Conservation (phyloP, 2,329 filamentous ascomycete genomes). For the Claviceps pazoutovae region DNA sequence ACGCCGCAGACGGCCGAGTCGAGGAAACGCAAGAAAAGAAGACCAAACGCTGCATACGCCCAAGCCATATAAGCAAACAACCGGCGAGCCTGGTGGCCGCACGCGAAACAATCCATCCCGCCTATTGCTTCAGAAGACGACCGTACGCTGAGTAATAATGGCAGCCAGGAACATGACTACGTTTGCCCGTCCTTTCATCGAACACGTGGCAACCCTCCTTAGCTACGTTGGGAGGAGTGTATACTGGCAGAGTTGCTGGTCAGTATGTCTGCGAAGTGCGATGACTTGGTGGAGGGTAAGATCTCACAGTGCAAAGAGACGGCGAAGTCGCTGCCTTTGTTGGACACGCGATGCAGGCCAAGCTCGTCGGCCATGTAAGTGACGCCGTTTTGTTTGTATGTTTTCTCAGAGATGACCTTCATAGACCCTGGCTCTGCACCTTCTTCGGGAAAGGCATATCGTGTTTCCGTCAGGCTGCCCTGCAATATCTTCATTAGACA, state of each 20-base stretch:
- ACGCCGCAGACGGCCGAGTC: neutral
- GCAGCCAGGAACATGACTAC: constrained; percentile 55
- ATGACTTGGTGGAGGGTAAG: constrained; percentile 8
- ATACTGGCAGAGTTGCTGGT: constrained; percentile 36
- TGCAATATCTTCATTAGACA: constrained; percentile 85
- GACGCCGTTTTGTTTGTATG: constrained; percentile 57
- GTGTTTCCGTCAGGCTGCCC: constrained; percentile 66
- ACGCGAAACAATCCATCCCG: neutral
- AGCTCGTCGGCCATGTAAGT: constrained; percentile 88
- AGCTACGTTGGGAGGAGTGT: constrained; percentile 81
- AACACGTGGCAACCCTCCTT: constrained; percentile 72
- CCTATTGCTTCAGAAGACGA: constrained; percentile 27
- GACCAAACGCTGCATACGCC: constrained; percentile 4
- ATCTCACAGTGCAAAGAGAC: constrained; percentile 63
- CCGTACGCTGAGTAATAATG: constrained; percentile 57
- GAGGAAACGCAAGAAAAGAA: neutral
- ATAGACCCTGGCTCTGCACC: constrained; percentile 39
- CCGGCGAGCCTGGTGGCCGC: neutral
- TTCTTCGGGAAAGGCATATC: constrained; percentile 57
- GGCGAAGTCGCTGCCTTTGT: constrained; percentile 61
- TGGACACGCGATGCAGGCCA: constrained; percentile 71
- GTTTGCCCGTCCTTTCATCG: constrained; percentile 60
- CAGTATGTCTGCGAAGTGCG: constrained; percentile 15
- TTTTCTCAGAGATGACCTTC: constrained; percentile 50
- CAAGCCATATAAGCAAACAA: constrained; percentile 1